These are phyloP conservation scores for Stemphylium beticola DNA, from an alignment of 2,329 filamentous ascomycete genomes.

Conservation along the genomic window DNA sequence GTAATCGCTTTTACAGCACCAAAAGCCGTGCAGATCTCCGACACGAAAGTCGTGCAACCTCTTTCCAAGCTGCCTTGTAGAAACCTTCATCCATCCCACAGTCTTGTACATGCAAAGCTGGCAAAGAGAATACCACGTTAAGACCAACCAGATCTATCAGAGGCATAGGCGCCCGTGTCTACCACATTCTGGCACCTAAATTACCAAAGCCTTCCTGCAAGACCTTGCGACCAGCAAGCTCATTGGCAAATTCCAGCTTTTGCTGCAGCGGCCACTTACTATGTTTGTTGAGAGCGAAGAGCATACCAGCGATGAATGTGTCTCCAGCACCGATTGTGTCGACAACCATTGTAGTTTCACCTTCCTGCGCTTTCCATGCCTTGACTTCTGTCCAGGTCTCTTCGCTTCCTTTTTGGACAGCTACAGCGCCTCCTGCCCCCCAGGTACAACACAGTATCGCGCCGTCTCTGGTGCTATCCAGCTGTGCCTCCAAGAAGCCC, in stretches of 20 bases:
- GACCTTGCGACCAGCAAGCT: slow-evolving; percentile 72
- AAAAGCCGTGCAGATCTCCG: no score
- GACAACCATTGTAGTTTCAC: slow-evolving; percentile 17
- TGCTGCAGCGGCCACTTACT: slow-evolving; percentile 57
- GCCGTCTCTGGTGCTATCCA: slow-evolving; percentile 41
- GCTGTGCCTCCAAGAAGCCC: slow-evolving; percentile 43
- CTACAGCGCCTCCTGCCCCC: slow-evolving; percentile 62
- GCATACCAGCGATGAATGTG: slow-evolving; percentile 74
- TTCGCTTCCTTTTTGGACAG: slow-evolving; percentile 45
- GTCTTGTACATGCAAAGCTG: no score
- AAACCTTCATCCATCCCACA: no score
- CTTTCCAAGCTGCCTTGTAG: no score
- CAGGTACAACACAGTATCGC: slow-evolving; percentile 64
- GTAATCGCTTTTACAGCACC: no score
- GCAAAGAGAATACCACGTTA: no score
- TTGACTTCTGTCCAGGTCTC: slow-evolving; percentile 9
- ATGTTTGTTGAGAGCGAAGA: slow-evolving; percentile 66
- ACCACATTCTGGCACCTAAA: slow-evolving; percentile 20
- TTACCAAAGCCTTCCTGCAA: slow-evolving; percentile 66
- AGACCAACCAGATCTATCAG: no score
- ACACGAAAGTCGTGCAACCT: no score
- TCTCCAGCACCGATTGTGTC: slow-evolving; percentile 77
- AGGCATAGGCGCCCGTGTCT: not conserved
- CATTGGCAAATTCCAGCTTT: slow-evolving; percentile 67
- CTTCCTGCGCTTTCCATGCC: slow-evolving; percentile 12